A percentile compares a stretch with the other conserved stretches of the same genome.
phyloP scores from a whole-genome alignment of 345 rosid genomes.

The Tarenaya hassleriana region DNA sequence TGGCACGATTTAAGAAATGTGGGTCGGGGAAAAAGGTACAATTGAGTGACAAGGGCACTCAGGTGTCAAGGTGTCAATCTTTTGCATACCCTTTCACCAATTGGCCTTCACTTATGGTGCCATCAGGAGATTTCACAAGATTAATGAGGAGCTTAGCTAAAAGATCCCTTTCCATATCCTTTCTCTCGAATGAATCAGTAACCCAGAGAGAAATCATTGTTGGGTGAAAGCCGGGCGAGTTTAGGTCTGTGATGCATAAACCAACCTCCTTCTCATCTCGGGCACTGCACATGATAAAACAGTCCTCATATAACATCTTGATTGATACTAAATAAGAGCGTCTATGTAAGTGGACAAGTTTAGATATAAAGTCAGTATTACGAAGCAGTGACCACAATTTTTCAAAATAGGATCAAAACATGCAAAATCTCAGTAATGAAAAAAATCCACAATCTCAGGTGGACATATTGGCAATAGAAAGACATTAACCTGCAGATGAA shows the following conservation, averaged over 20 bases:
- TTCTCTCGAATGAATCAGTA: constrained; percentile 90
- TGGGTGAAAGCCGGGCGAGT: constrained; percentile 71
- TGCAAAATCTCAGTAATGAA: too few relatives aligned
- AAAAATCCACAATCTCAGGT: too few relatives aligned
- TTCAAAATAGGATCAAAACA: too few relatives aligned
- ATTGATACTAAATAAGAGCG: constrained; percentile 1
- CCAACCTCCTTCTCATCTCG: constrained; percentile 85
- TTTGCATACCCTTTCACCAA: constrained; percentile 68
- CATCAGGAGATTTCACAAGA: constrained; percentile 49
- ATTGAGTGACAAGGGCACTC: constrained; percentile 15
- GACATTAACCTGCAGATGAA: background rate
- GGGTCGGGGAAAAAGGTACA: background rate
- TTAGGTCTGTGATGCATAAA: constrained; percentile 76
- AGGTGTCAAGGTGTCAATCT: background rate
- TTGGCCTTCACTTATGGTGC: constrained; percentile 39
- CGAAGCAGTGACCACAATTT: background rate
- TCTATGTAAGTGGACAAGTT: background rate
- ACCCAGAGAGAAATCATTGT: constrained; percentile 90
- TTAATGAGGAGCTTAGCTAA: constrained; percentile 71
- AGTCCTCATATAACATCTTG: background rate
- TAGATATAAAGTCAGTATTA: too few relatives aligned
- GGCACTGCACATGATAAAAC: constrained; percentile 44
- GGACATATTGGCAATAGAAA: constrained; percentile 6
- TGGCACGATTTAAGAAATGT: background rate
- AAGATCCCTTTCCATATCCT: constrained; percentile 77